phyloP scores from a whole-genome alignment of 73 alveolate genomes.

The Strombidium stylifer region DNA sequence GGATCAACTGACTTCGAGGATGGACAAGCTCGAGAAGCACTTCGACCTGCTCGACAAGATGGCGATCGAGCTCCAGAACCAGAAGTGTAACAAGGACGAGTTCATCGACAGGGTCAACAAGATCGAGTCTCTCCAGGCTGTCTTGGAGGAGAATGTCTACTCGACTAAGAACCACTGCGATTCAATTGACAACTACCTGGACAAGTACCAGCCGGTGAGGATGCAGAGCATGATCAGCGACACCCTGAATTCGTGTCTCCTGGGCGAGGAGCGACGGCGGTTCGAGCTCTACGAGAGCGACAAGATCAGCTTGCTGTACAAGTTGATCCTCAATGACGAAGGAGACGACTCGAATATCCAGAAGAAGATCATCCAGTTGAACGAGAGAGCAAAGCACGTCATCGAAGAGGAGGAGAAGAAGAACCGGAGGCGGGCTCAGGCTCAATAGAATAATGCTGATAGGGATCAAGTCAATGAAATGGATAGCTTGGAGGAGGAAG shows the following conservation, averaged over 20 bases:
- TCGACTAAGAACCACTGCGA: background rate
- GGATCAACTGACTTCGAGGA: background rate
- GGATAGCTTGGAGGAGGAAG: no score
- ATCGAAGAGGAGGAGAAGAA: conserved; percentile 23
- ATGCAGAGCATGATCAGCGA: background rate
- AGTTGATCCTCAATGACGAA: conserved; percentile 3
- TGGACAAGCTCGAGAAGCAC: background rate
- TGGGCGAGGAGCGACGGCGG: conserved; percentile 12
- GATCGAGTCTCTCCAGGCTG: background rate
- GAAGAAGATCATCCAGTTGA: conserved; percentile 7
- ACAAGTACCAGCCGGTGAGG: conserved; percentile 10
- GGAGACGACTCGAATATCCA: background rate
- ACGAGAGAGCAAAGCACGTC: conserved; percentile 27
- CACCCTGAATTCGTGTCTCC: background rate
- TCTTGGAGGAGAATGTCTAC: background rate
- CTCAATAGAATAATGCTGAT: no score
- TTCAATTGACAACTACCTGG: conserved; percentile 5
- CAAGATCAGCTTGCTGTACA: conserved; percentile 6
- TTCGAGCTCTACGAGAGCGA: conserved; percentile 11
- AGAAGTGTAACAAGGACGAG: background rate
- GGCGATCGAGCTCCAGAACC: background rate
- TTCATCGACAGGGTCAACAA: background rate
- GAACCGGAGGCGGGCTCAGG: conserved; percentile 1
- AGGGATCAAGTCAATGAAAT: no score
- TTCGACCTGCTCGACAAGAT: background rate